phyloP scores from a whole-genome alignment of 768 basidiomycete species.

The Boletus barrowsii region DNA sequence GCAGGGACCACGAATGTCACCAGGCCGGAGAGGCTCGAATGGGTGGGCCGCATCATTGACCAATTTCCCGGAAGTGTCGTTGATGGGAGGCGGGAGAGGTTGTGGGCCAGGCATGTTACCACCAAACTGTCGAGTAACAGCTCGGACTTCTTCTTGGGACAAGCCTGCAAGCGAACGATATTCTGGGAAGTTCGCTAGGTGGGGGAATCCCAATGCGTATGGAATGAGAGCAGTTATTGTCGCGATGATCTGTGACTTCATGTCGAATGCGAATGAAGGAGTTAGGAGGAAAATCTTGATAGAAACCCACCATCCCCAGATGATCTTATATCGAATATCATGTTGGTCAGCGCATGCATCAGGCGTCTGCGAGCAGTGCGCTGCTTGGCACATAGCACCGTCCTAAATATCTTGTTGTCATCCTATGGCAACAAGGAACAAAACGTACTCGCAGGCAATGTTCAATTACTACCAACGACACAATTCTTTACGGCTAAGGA shows the following conservation, averaged over 20 bases:
- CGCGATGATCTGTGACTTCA: neutral
- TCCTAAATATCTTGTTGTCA: no score
- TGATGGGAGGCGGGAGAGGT: slow-evolving; percentile 10
- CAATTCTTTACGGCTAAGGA: no score
- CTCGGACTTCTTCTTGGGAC: slow-evolving; percentile 14
- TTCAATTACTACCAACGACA: no score
- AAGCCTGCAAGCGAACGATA: slow-evolving; percentile 18
- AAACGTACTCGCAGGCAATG: no score
- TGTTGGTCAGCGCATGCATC: no score
- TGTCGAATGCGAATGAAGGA: no score
- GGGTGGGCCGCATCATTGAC: slow-evolving; percentile 10
- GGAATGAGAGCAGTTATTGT: neutral
- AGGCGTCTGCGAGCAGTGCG: no score
- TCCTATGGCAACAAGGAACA: no score
- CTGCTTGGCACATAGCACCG: no score
- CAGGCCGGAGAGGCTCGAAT: slow-evolving; percentile 3
- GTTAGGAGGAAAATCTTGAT: no score
- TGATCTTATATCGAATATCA: no score
- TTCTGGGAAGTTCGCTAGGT: slow-evolving; percentile 9
- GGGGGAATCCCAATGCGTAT: slow-evolving; percentile 4
- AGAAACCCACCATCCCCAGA: no score
- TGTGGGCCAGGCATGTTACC: slow-evolving; percentile 16
- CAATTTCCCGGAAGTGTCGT: slow-evolving; percentile 18
- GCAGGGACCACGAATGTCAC: slow-evolving; percentile 21
- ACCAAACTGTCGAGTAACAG: slow-evolving; percentile 4